Percentiles rank a stretch among this genome's conserved stretches.
Evolutionary conservation across 768 basidiomycete species (phyloP).

Genomic region (Bullera alba): DNA sequence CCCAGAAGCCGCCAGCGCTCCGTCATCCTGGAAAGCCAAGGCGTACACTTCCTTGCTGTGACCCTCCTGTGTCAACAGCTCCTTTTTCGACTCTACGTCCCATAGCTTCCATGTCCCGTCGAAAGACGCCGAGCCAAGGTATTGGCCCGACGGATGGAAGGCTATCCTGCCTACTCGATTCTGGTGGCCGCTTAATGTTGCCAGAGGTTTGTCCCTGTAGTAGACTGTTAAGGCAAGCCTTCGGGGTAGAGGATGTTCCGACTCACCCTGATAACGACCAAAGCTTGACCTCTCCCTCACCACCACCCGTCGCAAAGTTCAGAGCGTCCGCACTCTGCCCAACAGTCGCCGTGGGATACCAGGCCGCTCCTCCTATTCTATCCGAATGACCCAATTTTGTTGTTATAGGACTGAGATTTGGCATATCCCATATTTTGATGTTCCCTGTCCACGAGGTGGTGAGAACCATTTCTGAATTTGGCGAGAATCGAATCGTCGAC

Average conservation of each 20-base stretch:
- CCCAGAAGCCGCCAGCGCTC: slow-evolving; percentile 88
- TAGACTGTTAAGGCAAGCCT: neutral
- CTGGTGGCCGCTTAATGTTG: slow-evolving; percentile 78
- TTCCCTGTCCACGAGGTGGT: slow-evolving; percentile 96
- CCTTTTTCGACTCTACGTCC: slow-evolving; percentile 77
- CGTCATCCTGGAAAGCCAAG: slow-evolving; percentile 93
- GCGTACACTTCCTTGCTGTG: slow-evolving; percentile 95
- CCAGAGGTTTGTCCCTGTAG: slow-evolving; percentile 74
- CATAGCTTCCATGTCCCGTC: slow-evolving; percentile 97
- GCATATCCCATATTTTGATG: slow-evolving; percentile 92
- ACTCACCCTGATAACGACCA: slow-evolving; percentile 80
- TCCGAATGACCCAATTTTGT: slow-evolving; percentile 79
- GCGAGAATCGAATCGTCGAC: slow-evolving; percentile 87
- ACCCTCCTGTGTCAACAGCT: slow-evolving; percentile 85
- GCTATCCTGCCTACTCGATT: slow-evolving; percentile 87
- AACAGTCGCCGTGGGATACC: slow-evolving; percentile 91
- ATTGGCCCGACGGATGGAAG: slow-evolving; percentile 92
- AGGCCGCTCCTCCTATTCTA: slow-evolving; percentile 88
- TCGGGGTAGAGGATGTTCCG: neutral
- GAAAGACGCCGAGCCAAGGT: slow-evolving; percentile 89
- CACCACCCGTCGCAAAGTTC: slow-evolving; percentile 86
- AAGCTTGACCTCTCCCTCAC: slow-evolving; percentile 73
- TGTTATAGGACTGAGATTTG: slow-evolving; percentile 71
- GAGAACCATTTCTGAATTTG: slow-evolving; percentile 77
- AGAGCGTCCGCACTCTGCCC: slow-evolving; percentile 57